Evolutionary conservation across 2,329 filamentous ascomycete species (phyloP), one percentile per base, ranked within the genome.

Genomic region (Dryadomyces quercivorus): DNA sequence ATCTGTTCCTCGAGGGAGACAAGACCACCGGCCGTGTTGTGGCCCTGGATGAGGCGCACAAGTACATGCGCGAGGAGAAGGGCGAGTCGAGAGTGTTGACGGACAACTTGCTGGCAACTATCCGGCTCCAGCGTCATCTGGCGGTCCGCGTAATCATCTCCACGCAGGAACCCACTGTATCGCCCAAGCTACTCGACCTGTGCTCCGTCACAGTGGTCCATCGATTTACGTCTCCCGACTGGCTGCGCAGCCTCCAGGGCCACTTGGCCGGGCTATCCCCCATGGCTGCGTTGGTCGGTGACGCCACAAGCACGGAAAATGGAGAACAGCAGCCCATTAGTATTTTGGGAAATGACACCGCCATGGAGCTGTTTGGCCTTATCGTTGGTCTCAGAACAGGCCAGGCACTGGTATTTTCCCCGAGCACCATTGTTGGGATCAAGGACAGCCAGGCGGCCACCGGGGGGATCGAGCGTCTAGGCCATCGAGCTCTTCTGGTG

Each of bases 41-140:
- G 15, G 85, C 84, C 0, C 70, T 91, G 0, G 86, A 92, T 58
- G 86, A 92, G 63, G 87, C 87, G 0, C 87, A 93, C 63, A 90
- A 90, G 68, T 88, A 83, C 63, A 81, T 88, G 75, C 77, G 74
- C 13, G 70, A 72, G 0, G 21, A 8, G 12, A 75, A 76, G 0
- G 65, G 72, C 0, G 80, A 83, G 44, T 77, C 78, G 1, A 64
- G 69, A 2, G 70, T 69, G 0, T 72, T 91, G 31, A 89, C 84
- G 0, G 73, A 84, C 6, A 72, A 73, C 0, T 70, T 91, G 0
- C 70, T 88, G 0, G 71, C 73, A 0, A 76, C 78, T 0, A 84
- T 92, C 59, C 77, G 86, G 0, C 72, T 84, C 18, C 86, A 92
- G 65, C 80, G 86, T 0, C 87, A 92, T 62, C 67, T 82, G 1